phyloP scores from a whole-genome alignment of 345 rosid species.

The Firmiana major region DNA sequence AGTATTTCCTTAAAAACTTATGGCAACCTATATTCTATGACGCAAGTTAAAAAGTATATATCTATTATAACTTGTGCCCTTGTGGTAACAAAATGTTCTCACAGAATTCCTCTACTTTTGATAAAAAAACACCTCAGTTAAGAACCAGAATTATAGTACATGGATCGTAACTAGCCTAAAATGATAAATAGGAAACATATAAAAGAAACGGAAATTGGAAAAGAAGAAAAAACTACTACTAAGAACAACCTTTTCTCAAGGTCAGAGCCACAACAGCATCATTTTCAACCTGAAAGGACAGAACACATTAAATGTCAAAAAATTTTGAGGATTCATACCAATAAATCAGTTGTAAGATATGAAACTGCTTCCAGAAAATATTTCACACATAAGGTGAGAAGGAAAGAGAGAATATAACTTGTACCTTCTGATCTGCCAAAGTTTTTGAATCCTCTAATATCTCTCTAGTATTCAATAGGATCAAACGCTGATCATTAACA shows the following conservation, averaged over 20 bases:
- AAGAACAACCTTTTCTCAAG: constrained; percentile 62
- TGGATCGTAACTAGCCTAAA: not conserved
- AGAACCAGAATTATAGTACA: not conserved
- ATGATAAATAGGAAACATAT: not conserved
- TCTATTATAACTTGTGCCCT: not conserved
- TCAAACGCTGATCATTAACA: constrained; percentile 61
- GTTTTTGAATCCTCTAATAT: constrained; percentile 74
- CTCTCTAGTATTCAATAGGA: constrained; percentile 54
- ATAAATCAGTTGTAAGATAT: not conserved
- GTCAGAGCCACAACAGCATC: constrained; percentile 88
- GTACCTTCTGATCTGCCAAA: constrained; percentile 80
- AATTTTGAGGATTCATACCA: not conserved
- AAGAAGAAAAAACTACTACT: not conserved
- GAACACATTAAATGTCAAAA: not conserved
- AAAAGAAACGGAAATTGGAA: constrained; percentile 3
- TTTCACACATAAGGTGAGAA: not conserved
- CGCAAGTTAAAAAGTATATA: not conserved
- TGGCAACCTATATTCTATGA: not conserved
- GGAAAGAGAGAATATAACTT: not conserved
- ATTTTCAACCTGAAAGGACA: constrained; percentile 80
- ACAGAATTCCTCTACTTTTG: not conserved
- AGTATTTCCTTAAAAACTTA: not conserved
- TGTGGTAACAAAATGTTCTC: not conserved
- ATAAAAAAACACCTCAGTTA: not conserved
- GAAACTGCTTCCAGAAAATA: not conserved